Base-by-base conservation (phyloP, 2,329 filamentous ascomycete genomes). In the Colletotrichum noveboracense region DNA sequence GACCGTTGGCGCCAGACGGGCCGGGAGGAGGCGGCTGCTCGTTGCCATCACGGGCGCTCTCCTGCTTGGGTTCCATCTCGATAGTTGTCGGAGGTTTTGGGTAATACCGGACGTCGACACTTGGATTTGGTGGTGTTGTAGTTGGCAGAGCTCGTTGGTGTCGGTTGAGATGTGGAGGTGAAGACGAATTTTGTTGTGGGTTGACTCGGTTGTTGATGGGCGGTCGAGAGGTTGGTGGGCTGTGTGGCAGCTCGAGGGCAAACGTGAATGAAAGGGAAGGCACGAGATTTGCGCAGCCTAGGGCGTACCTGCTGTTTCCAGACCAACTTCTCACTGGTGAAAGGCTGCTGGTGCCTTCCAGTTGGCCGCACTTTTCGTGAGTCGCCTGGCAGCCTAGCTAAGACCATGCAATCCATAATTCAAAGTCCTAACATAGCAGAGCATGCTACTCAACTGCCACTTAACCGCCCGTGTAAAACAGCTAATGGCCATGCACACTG, bases 381-480 rank as follows among this genome's bases (percentile, higher is more conserved):
- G 2, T n/a, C 16, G 38, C 18, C 43, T 4, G 10, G n/a, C 43
- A n/a, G 18, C 10, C n/a, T 4, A n/a, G 10, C 21, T 10, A 13
- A 21, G n/a, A 13, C n/a, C 10, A 52, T 52, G 43, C 12, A 4
- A 7, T 52, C 3, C 4, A 4, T 13, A 12, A 1, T 21, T 52
- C 6, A 52, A 52, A 2, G 13, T 52, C n/a, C n/a, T 21, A 52
- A 48, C 18, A n/a, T n/a, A 3, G 9, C 9, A 48, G 38, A 48
- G 43, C n/a, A 52, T 13, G 12, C 10, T 12, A 21, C 43, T 13
- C 2, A 21, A 7, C n/a, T 13, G n/a, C 9, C 5, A 9, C 21
- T 7, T 48, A 7, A 3, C 3, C 10, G n/a, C 43, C n/a, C 6
- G 4, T 3, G 18, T 10, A 21, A 48, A 7, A n/a, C 6, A 0